These are phyloP conservation scores for Coriaria nepalensis DNA, from an alignment of 306 rosid genomes.

Conservation along the genomic window DNA sequence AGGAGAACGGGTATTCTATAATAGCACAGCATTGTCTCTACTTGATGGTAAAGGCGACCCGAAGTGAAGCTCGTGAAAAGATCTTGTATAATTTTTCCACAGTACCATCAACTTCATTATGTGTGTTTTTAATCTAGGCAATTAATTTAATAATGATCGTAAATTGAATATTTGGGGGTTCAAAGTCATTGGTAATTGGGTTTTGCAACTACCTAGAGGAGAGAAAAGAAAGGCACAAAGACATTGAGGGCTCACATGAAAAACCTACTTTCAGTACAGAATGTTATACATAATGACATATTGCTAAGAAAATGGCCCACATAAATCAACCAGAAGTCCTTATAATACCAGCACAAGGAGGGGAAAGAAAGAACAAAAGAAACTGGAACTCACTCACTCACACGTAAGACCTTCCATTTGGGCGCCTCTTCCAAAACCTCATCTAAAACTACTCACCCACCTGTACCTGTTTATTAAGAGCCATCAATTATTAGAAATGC, in stretches of 20 bases:
- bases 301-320: not conserved
- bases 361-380: constrained; percentile 11
- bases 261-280: no score
- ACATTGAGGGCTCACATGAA: no score
- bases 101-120: not conserved
- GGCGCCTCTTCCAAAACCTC: constrained; percentile 98
- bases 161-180: no score
- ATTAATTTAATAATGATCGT: no score
- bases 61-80: constrained; percentile 94
- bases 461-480: constrained; percentile 29
- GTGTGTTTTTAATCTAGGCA: not conserved
- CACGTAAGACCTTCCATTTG: constrained; percentile 98
- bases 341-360: not conserved
- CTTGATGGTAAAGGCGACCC: constrained; percentile 95
- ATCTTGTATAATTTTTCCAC: constrained; percentile 39
- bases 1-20: constrained; percentile 87
- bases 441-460: constrained; percentile 39
- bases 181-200: no score
- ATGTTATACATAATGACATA: no score
- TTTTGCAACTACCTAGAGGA: no score
- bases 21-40: constrained; percentile 88
- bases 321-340: not conserved
- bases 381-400: constrained; percentile 93
- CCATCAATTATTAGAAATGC: constrained; percentile 25
- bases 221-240: no score